Conservation (phyloP, 2,329 filamentous ascomycete species). For the Clonostachys chloroleuca region DNA sequence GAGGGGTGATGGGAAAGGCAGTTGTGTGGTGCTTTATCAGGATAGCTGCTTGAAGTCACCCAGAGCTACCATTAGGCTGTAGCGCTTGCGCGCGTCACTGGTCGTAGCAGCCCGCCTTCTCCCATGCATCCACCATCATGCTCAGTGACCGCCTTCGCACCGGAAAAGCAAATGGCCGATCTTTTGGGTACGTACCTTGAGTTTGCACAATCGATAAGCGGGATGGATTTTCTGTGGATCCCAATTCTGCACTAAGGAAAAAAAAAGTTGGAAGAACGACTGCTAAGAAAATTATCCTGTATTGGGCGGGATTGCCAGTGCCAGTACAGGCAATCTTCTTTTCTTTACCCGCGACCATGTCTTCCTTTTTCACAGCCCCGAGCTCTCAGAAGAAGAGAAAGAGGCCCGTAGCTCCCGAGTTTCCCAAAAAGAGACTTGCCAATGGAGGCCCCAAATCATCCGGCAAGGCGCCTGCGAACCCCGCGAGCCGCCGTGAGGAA, state of each 20-base stretch:
- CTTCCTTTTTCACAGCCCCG: constrained; percentile 91
- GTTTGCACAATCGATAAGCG: neutral
- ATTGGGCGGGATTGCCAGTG: too few species aligned
- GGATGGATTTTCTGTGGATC: too few species aligned
- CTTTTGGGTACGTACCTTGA: too few species aligned
- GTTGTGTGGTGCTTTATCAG: neutral
- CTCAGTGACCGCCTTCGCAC: constrained; percentile 7
- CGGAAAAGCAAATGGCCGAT: constrained; percentile 2
- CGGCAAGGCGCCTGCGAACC: constrained; percentile 29
- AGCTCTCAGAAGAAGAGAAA: constrained; percentile 90
- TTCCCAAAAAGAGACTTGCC: constrained; percentile 55
- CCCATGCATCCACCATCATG: constrained; percentile 2
- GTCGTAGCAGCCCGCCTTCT: neutral
- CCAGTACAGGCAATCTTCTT: neutral
- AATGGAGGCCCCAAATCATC: constrained; percentile 33
- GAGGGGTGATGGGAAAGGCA: neutral
- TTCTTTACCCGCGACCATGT: constrained; percentile 52
- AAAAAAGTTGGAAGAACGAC: constrained; percentile 4
- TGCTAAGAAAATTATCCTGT: too few species aligned
- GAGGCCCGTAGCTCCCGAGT: constrained; percentile 50
- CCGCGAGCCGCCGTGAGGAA: constrained; percentile 40
- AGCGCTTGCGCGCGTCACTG: constrained; percentile 25
- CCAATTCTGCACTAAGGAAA: neutral
- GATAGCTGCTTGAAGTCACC: neutral
- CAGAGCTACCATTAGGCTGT: constrained; percentile 21